Base-by-base conservation (phyloP, 179 eudicot genomes). In the Beta macrorhiza region DNA sequence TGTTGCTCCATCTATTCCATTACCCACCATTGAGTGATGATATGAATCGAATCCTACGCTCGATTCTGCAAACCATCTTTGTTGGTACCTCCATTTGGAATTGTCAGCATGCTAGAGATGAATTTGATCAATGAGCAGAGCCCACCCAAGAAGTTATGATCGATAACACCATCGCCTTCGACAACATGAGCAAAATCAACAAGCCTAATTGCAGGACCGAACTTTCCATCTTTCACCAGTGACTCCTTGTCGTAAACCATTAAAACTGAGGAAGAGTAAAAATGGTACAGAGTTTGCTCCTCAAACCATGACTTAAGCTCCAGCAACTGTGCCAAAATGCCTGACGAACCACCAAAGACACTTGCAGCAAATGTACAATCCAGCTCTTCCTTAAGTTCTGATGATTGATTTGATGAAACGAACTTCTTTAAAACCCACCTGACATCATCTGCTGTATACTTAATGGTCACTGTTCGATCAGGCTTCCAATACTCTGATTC, bases 121-220 rank as follows among this genome's bases (percentile, higher is more conserved):
- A 92, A 90, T 84, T 92, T 94, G 83, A 95, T 95, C 73, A 95
- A 79, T 45, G 95, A 95, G 87, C 94, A 93, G 49, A 95, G 87
- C n/a, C 98, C 97, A 59, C 98, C 98, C 81, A 95, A 87, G 83
- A 93, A 93, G 83, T 93, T 95, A 77, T 93, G 97, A 84, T 95
- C 98, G 67, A 95, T 89, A 58, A 91, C 82, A 58, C 97, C 98
- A 14, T 80, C 72, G 14, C 93, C 97, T 57, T 92, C 92, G 64
- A 76, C 52, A 76, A 91, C 98, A 89, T 93, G 98, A 17, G 97
- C 97, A 82, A 95, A 95, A 89, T 95, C 98, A 57, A 95, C 86
- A 15, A 95, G 92, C 88, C 88, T 93, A 53, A 94, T 78, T 81
- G 83, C 88, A 70, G 91, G 88, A 13, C 76, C 74, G 0, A 87